A percentile compares a stretch with the other conserved stretches of the same genome.
Evolutionary conservation across 148 eudicot genomes (phyloP).

Genomic region (Diospyros lotus): DNA sequence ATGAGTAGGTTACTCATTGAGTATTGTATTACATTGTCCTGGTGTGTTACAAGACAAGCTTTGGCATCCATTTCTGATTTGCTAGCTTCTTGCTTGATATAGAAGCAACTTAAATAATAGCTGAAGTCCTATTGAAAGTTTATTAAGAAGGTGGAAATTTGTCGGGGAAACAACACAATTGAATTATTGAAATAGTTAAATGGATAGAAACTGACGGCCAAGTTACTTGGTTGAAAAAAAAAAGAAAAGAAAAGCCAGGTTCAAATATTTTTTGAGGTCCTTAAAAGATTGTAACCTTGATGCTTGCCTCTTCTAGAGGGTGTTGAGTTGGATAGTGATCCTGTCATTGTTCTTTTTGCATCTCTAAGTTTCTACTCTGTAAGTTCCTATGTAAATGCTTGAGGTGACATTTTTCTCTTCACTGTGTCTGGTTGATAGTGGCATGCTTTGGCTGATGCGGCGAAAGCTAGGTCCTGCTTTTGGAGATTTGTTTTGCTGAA

Average conservation of each 20-base stretch:
- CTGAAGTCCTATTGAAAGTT: background rate
- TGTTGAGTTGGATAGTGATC: background rate
- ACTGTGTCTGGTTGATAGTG: slow-evolving; percentile 48
- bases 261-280: background rate
- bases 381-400: background rate
- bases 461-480: slow-evolving; percentile 69
- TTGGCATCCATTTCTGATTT: background rate
- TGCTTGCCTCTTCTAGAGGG: background rate
- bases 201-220: background rate
- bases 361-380: slow-evolving; percentile 1
- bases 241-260: background rate
- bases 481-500: slow-evolving; percentile 97
- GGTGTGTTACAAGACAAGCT: background rate
- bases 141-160: background rate
- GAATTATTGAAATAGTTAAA: background rate
- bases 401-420: slow-evolving; percentile 6
- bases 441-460: slow-evolving; percentile 83
- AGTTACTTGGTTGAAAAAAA: too few relatives aligned
- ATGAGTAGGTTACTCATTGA: background rate
- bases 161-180: background rate
- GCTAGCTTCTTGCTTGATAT: background rate
- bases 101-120: background rate
- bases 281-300: background rate
- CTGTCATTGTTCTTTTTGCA: background rate
- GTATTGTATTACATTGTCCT: background rate